Evolutionary conservation across 345 rosid genomes (phyloP).

Genomic region (Acer saccharum): DNA sequence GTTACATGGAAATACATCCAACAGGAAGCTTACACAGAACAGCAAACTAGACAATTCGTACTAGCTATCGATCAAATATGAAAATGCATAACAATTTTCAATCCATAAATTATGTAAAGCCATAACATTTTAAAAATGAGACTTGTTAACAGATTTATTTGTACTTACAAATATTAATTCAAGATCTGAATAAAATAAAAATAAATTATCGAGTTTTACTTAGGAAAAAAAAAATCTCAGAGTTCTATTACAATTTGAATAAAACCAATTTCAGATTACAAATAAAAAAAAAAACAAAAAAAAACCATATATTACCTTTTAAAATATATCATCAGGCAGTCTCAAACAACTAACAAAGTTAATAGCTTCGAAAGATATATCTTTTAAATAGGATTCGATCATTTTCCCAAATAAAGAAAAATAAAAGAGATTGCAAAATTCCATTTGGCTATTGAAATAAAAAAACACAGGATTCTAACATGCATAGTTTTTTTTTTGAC

Average conservation of each 20-base stretch:
- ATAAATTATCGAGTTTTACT: not conserved
- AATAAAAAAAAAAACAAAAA: not conserved
- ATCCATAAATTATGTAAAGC: too few species aligned
- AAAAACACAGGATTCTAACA: not conserved
- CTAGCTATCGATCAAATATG: not conserved
- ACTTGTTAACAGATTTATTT: not conserved
- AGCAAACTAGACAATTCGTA: too few species aligned
- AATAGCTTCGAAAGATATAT: not conserved
- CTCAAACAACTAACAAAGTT: not conserved
- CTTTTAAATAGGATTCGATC: not conserved
- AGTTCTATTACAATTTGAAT: not conserved
- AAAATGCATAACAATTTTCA: not conserved
- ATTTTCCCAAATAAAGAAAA: not conserved
- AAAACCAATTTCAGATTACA: not conserved
- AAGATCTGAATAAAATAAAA: not conserved
- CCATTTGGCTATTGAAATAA: not conserved
- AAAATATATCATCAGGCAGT: not conserved
- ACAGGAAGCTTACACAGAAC: too few species aligned
- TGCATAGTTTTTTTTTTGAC: not conserved
- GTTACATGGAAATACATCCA: too few species aligned
- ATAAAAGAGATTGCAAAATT: not conserved
- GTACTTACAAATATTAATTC: too few species aligned
- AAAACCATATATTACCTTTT: not conserved
- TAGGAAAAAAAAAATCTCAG: not conserved
- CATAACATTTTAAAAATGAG: not conserved